A percentile compares a stretch with the other conserved stretches of the same genome.
Evolutionary conservation across 441 rosid species (phyloP).

Genomic region (Brassica balearica): DNA sequence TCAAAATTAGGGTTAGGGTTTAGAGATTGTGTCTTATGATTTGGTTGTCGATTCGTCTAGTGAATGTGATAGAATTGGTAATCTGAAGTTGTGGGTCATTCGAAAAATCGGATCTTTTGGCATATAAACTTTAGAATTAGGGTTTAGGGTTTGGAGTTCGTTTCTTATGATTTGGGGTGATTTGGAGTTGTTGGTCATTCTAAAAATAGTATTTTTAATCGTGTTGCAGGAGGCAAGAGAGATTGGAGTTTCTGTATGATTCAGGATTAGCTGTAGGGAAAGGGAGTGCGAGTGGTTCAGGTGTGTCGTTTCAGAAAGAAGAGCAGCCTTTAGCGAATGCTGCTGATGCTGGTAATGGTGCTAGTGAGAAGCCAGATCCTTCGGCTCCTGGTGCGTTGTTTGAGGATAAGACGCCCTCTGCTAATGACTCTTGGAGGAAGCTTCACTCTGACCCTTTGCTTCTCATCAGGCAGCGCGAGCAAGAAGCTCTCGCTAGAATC

Average conservation of each 20-base stretch:
- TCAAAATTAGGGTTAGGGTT: slow-evolving; percentile 28
- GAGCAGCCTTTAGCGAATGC: slow-evolving; percentile 56
- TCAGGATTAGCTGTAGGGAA: slow-evolving; percentile 88
- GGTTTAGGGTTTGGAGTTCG: slow-evolving; percentile 22
- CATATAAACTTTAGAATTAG: slow-evolving; percentile 30
- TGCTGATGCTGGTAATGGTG: slow-evolving; percentile 35
- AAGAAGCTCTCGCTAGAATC: slow-evolving; percentile 84
- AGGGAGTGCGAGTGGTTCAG: slow-evolving; percentile 59
- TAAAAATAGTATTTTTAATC: neutral
- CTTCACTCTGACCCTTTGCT: slow-evolving; percentile 93
- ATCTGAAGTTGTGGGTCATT: neutral
- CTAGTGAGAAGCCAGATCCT: slow-evolving; percentile 46
- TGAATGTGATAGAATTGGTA: neutral
- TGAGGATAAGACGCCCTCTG: slow-evolving; percentile 80
- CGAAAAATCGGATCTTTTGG: neutral
- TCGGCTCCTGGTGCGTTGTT: slow-evolving; percentile 82
- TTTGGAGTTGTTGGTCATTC: slow-evolving; percentile 6
- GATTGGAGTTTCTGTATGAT: slow-evolving; percentile 91
- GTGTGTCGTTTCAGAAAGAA: slow-evolving; percentile 75
- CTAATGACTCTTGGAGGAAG: slow-evolving; percentile 92
- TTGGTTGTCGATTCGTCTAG: neutral
- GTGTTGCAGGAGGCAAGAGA: slow-evolving; percentile 75
- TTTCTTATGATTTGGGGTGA: neutral
- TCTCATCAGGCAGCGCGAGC: slow-evolving; percentile 88
- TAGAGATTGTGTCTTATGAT: neutral